Evolutionary conservation across 306 rosid species (phyloP), one percentile per base, ranked within the genome.

Genomic region (Carpinus fangiana): DNA sequence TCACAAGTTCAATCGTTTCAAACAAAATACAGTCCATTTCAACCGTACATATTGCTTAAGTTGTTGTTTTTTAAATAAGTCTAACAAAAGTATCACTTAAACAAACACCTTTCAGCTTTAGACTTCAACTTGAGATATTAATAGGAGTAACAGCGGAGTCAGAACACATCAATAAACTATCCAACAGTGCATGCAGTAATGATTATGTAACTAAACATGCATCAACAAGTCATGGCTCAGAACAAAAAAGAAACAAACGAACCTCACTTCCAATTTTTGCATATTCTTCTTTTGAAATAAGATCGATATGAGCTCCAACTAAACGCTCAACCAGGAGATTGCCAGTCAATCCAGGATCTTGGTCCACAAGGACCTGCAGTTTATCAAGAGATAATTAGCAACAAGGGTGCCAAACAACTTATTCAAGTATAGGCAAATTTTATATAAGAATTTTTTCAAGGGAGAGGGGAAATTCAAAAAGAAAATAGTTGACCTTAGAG

Each of bases 281-380:
- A 56, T 91, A 95, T 54, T 93, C 99, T 86, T 93, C 89, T 80
- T 93, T 90, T 17, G 97, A 93, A 76, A 95, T 81, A 48, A 95
- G 87, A 17, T 95, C 84, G 23, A 95, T 57, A 78, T 87, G 85
- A 76, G 99, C 99, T 82, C 98, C 99, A 51, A 87, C 92, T 80
- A 95, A 72, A 67, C 98, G 97, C 83, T 91, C 99, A 65, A 95
- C 91, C 14, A 95, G 90, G 55, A 95, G 98, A 79, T 95, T 95
- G 61, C 98, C 98, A 0, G 83, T 73, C 74, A 92, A 72, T 72
- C 98, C 90, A 28, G 98, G 98, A 79, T 95, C 98, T 84, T 87
- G 91, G 81, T 92, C 90, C 45, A 87, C 89, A 48, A 87, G 87
- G 62, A 66, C 80, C 90, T 93, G 74, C 65, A 60, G 13, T 51